phyloP scores from a whole-genome alignment of 2,329 filamentous ascomycete genomes.

The Claviceps monticola region DNA sequence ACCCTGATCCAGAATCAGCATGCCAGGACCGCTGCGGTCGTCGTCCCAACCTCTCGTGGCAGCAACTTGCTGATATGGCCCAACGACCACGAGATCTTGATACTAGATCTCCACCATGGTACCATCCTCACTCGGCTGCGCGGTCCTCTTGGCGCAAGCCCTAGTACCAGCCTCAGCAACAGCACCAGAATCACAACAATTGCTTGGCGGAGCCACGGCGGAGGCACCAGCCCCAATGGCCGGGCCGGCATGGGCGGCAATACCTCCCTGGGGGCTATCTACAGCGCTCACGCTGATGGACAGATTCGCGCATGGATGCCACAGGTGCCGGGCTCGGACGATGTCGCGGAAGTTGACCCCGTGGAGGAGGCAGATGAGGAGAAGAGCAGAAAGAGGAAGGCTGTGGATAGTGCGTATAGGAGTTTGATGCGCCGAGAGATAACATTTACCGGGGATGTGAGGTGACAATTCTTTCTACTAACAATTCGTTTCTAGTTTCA shows the following conservation, averaged over 20 bases:
- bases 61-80: constrained; percentile 62
- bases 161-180: constrained; percentile 14
- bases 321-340: constrained; percentile 34
- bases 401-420: constrained; percentile 65
- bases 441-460: constrained; percentile 35
- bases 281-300: constrained; percentile 73
- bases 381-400: constrained; percentile 55
- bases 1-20: constrained; percentile 64
- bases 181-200: constrained; percentile 60
- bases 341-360: constrained; percentile 32
- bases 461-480: background rate
- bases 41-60: constrained; percentile 49
- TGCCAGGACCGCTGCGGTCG: constrained; percentile 45
- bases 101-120: constrained; percentile 69
- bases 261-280: constrained; percentile 44
- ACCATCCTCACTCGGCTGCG: constrained; percentile 56
- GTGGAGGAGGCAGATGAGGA: constrained; percentile 28
- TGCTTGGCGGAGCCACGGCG: constrained; percentile 54
- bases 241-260: constrained; percentile 42
- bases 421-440: constrained; percentile 61
- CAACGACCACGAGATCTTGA: constrained; percentile 66
- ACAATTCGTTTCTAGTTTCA: background rate
- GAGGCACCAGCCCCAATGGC: constrained; percentile 31
- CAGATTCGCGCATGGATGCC: constrained; percentile 71
- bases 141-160: constrained; percentile 43